Conservation (phyloP, 768 basidiomycete genomes). For the Russula foetens region DNA sequence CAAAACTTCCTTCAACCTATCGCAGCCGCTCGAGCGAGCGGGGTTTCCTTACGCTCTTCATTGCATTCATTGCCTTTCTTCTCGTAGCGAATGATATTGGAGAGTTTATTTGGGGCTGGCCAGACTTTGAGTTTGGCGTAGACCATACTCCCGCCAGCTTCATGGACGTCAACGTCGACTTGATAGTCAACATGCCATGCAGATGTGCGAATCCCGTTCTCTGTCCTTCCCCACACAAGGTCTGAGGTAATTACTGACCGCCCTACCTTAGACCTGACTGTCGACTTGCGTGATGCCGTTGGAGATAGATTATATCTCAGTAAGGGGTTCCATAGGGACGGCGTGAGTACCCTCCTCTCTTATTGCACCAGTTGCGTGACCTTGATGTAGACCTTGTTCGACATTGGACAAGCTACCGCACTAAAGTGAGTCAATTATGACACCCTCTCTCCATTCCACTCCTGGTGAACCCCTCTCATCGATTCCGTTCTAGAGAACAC, state of each 20-base stretch:
- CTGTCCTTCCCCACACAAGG: background rate
- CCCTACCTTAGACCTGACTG: constrained; percentile 53
- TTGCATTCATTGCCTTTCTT: constrained; percentile 54
- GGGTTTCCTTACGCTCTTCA: constrained; percentile 44
- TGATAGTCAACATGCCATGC: constrained; percentile 92
- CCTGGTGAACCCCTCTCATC: constrained; percentile 18
- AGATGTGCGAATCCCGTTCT: constrained; percentile 50
- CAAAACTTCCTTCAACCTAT: constrained; percentile 33
- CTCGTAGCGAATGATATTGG: constrained; percentile 83
- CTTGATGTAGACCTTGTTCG: constrained; percentile 58
- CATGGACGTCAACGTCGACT: constrained; percentile 84
- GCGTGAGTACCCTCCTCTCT: constrained; percentile 39
- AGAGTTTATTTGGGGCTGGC: constrained; percentile 93
- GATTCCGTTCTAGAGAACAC: constrained; percentile 41
- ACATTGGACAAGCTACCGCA: constrained; percentile 69
- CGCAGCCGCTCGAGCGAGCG: constrained; percentile 23
- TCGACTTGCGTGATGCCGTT: constrained; percentile 89
- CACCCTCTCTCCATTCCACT: no score
- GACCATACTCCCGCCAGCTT: constrained; percentile 53
- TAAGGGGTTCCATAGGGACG: constrained; percentile 73
- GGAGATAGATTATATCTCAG: constrained; percentile 87
- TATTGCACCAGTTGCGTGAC: background rate
- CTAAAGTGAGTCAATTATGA: constrained; percentile 36
- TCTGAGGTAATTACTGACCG: background rate
- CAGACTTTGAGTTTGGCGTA: constrained; percentile 82